Percentiles rank a stretch among this genome's conserved stretches.
These are phyloP conservation scores for Ascodesmis nigricans DNA, from an alignment of 495 filamentous ascomycete genomes.

Conservation along the genomic window DNA sequence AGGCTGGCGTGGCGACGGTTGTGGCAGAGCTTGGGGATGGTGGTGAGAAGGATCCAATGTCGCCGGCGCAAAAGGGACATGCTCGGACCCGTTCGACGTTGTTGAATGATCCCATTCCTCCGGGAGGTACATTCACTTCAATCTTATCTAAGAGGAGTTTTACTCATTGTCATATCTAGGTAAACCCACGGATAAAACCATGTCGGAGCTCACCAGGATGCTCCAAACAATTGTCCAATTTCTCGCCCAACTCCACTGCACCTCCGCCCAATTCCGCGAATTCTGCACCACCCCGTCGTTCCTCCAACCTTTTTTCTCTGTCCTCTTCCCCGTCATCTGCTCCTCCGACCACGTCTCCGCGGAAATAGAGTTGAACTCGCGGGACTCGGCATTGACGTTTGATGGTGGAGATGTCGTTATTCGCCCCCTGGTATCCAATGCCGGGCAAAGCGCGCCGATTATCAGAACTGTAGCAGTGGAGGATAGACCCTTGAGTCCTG, in stretches of 20 bases:
- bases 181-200: conserved; percentile 24
- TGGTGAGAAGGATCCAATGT: conserved; percentile 3
- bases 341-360: conserved; percentile 61
- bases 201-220: conserved; percentile 31
- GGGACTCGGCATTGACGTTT: conserved; percentile 57
- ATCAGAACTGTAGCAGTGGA: conserved; percentile 47
- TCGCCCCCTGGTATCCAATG: conserved; percentile 33
- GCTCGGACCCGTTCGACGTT: conserved; percentile 15
- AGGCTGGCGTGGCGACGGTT: conserved; percentile 37
- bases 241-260: conserved; percentile 49
- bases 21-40: conserved; percentile 38
- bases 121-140: conserved; percentile 7
- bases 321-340: conserved; percentile 67
- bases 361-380: conserved; percentile 59
- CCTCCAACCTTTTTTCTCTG: conserved; percentile 48
- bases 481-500: conserved; percentile 25
- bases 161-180: not conserved
- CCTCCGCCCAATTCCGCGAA: conserved; percentile 53
- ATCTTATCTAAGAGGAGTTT: not conserved
- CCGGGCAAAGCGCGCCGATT: conserved; percentile 36
- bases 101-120: conserved; percentile 10
- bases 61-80: not conserved
- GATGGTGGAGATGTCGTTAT: conserved; percentile 69
- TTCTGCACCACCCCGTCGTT: conserved; percentile 61
- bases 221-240: conserved; percentile 59